phyloP scores from a whole-genome alignment of 306 rosid species.

The Adenanthera pavonina region DNA sequence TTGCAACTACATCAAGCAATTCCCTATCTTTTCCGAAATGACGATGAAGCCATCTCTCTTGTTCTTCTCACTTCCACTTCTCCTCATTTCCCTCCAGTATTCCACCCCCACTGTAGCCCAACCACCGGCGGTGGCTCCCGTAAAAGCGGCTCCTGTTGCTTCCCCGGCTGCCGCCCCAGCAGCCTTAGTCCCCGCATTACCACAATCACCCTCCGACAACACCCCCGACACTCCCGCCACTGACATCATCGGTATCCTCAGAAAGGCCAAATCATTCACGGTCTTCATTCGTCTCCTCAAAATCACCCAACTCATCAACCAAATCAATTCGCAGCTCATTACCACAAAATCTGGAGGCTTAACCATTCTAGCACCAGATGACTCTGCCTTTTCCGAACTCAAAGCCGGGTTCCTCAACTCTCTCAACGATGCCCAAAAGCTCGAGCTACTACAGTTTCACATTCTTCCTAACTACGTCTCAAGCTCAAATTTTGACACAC shows the following conservation, averaged over 20 bases:
- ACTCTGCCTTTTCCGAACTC: conserved; percentile 60
- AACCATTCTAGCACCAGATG: conserved; percentile 64
- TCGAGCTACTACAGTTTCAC: conserved; percentile 64
- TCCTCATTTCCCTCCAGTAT: conserved; percentile 28
- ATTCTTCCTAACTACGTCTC: conserved; percentile 56
- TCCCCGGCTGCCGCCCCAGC: conserved; percentile 36
- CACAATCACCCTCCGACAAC: conserved; percentile 45
- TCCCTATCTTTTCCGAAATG: neutral
- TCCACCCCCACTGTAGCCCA: conserved; percentile 44
- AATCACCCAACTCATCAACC: conserved; percentile 67
- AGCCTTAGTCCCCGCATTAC: conserved; percentile 51
- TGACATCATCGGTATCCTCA: conserved; percentile 55
- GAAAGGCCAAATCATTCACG: conserved; percentile 59
- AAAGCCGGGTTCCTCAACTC: conserved; percentile 71
- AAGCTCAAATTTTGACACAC: conserved; percentile 62
- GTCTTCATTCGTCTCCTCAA: conserved; percentile 61
- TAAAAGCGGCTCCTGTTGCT: conserved; percentile 36
- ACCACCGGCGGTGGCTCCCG: conserved; percentile 52
- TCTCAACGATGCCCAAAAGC: conserved; percentile 59
- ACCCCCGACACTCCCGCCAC: conserved; percentile 47
- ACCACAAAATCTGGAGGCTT: conserved; percentile 54
- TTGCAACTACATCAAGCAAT: conserved; percentile 13
- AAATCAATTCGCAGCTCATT: conserved; percentile 60
- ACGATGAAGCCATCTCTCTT: conserved; percentile 37
- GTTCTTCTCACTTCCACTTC: conserved; percentile 35